Conservation (phyloP, 2,329 filamentous ascomycete genomes). For the Pezicula neosporulosa region DNA sequence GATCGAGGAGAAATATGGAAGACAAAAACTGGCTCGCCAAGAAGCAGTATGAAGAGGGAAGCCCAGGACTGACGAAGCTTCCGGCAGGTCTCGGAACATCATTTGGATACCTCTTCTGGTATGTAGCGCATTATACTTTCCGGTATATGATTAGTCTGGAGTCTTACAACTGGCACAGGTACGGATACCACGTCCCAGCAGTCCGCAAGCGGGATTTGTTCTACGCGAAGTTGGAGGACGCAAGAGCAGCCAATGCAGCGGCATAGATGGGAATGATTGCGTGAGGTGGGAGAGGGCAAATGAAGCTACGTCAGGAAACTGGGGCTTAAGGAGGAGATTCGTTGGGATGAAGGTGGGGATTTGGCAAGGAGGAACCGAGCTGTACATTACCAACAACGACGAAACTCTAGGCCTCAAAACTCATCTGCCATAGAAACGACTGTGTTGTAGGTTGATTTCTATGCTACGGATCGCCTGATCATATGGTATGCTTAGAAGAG, state of each 20-base stretch:
- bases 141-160: neutral
- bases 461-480: neutral
- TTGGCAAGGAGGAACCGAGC: conserved; percentile 12
- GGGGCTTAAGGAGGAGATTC: no score
- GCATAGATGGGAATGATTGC: conserved; percentile 11
- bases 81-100: conserved; percentile 48
- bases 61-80: conserved; percentile 5
- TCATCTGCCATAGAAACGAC: no score
- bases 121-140: conserved; percentile 24
- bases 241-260: conserved; percentile 29
- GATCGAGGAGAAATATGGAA: neutral
- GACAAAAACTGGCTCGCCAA: conserved; percentile 2
- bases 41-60: neutral
- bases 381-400: conserved; percentile 28
- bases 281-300: neutral
- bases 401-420: conserved; percentile 18
- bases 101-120: conserved; percentile 53
- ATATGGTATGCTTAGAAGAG: no score
- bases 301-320: neutral
- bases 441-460: neutral
- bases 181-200: conserved; percentile 39
- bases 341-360: neutral
- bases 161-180: conserved; percentile 17
- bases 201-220: conserved; percentile 35
- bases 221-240: conserved; percentile 37